Percentiles rank a stretch among this genome's conserved stretches.
phyloP scores from a whole-genome alignment of 2,329 filamentous ascomycete genomes.

The Coniosporium tulheliwenetii region DNA sequence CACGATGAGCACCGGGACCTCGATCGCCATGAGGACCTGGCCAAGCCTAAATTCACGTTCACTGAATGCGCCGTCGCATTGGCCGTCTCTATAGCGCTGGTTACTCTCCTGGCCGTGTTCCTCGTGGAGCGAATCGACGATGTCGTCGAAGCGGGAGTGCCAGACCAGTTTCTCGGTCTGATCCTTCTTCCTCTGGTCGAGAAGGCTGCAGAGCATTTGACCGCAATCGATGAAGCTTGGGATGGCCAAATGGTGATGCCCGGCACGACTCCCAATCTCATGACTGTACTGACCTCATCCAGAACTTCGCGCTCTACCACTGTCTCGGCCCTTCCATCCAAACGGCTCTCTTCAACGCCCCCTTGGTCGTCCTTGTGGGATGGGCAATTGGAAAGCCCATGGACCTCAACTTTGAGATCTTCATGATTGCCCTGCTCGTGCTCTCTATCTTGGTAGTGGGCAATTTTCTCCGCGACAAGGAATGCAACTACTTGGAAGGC shows the following conservation, averaged over 20 bases:
- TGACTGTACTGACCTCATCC: conserved; percentile 1
- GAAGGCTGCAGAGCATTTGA: conserved; percentile 73
- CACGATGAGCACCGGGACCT: conserved; percentile 52
- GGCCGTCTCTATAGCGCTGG: conserved; percentile 46
- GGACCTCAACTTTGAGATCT: conserved; percentile 73
- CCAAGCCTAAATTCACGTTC: conserved; percentile 56
- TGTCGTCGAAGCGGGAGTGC: conserved; percentile 37
- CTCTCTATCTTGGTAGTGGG: conserved; percentile 76
- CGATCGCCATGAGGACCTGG: conserved; percentile 44
- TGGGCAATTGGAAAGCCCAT: conserved; percentile 61
- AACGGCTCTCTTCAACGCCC: conserved; percentile 76
- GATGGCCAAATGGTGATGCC: conserved; percentile 48
- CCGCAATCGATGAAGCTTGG: conserved; percentile 71
- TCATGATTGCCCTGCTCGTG: conserved; percentile 69
- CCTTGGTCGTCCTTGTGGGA: conserved; percentile 66
- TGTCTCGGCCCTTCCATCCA: conserved; percentile 79
- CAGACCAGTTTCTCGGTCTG: conserved; percentile 48
- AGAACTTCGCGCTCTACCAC: conserved; percentile 70
- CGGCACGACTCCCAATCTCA: no score
- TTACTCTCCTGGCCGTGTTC: conserved; percentile 58
- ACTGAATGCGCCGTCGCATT: conserved; percentile 56
- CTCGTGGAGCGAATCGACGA: conserved; percentile 58
- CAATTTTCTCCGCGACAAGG: conserved; percentile 73
- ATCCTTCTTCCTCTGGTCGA: conserved; percentile 72
- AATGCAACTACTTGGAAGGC: conserved; percentile 84